Conservation (phyloP, 73 alveolate species). For the Uronychia binucleata region DNA sequence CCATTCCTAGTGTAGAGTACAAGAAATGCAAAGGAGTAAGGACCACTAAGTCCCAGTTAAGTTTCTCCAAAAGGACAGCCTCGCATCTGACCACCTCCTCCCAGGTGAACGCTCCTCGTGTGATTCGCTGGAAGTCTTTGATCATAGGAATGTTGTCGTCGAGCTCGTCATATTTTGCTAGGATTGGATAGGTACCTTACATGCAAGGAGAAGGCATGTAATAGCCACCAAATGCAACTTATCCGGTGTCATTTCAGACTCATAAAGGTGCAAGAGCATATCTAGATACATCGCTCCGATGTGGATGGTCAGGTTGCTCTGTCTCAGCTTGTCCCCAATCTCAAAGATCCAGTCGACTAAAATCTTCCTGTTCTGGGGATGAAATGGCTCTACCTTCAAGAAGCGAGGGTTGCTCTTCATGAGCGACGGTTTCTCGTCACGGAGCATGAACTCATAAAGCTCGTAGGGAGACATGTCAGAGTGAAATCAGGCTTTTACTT, state of each 20-base stretch:
- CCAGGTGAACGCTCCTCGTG: conserved; percentile 2
- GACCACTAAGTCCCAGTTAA: conserved; percentile 41
- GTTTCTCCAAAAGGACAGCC: background rate
- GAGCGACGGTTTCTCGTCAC: background rate
- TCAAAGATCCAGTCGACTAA: conserved; percentile 58
- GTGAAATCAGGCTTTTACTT: conserved; percentile 15
- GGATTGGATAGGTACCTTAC: background rate
- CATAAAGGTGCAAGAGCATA: conserved; percentile 10
- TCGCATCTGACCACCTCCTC: conserved; percentile 30
- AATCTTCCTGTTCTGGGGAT: conserved; percentile 14
- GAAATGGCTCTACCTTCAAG: background rate
- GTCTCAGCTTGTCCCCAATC: conserved; percentile 47
- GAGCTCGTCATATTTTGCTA: conserved; percentile 49
- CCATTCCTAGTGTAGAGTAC: conserved; percentile 22
- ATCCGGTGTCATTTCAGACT: background rate
- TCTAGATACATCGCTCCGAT: conserved; percentile 40
- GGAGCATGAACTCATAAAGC: conserved; percentile 24
- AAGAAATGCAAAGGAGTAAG: conserved; percentile 45
- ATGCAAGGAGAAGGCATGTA: conserved; percentile 6
- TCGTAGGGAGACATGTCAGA: conserved; percentile 61
- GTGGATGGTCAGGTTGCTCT: conserved; percentile 46
- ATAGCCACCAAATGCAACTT: background rate
- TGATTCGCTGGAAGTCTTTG: conserved; percentile 33
- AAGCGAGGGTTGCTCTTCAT: background rate
- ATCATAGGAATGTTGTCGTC: conserved; percentile 57